Evolutionary conservation across 2,329 filamentous ascomycete genomes (phyloP).

Genomic region (Didymella lethalis): DNA sequence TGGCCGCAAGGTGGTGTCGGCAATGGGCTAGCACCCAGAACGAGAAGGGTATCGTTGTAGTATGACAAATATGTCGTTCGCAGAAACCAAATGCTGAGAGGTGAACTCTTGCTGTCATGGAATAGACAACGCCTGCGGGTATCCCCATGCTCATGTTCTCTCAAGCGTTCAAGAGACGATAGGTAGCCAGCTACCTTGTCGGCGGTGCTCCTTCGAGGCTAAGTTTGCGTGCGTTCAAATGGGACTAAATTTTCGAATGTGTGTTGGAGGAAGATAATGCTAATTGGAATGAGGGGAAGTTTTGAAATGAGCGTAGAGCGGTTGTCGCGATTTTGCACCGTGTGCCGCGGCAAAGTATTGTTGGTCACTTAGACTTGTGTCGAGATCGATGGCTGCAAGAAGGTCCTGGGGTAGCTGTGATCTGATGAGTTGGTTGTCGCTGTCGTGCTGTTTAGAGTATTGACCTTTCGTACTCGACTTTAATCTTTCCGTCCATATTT

Average conservation of each 20-base stretch:
- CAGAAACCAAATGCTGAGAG: background rate
- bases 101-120: background rate
- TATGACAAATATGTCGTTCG: background rate
- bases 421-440: background rate
- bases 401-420: background rate
- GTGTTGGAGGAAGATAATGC: background rate
- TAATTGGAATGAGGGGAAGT: background rate
- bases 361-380: background rate
- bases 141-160: background rate
- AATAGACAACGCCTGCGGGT: background rate
- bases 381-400: background rate
- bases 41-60: background rate
- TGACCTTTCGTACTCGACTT: conserved; percentile 11
- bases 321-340: background rate
- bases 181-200: background rate
- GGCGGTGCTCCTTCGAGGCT: background rate
- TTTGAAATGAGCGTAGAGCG: background rate
- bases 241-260: background rate
- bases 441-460: conserved; percentile 3
- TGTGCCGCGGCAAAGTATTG: background rate
- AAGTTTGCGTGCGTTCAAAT: background rate
- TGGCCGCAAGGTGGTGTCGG: background rate
- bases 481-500: conserved; percentile 4
- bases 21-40: background rate
- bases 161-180: background rate